Evolutionary conservation across 345 rosid genomes (phyloP).

Genomic region (Populus deltoides): DNA sequence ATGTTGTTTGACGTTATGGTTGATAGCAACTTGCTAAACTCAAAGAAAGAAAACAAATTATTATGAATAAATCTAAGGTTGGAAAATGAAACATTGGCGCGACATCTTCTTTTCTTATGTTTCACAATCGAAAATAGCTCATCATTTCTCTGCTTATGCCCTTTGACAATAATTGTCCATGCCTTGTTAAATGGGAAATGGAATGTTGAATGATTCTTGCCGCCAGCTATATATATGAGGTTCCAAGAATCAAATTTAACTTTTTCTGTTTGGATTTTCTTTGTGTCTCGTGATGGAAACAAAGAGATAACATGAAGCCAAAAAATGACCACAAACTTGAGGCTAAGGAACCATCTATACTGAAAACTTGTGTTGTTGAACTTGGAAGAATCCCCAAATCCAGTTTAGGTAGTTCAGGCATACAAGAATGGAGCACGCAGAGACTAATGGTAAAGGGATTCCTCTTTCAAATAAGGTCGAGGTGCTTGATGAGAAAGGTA

Average conservation of each 20-base stretch:
- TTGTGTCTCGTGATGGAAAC: neutral
- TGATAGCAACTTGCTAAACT: neutral
- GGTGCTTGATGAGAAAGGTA: conserved; percentile 11
- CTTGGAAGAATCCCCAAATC: no score
- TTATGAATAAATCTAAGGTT: neutral
- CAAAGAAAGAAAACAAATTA: no score
- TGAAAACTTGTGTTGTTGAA: no score
- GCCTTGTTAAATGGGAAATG: neutral
- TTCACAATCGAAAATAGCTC: neutral
- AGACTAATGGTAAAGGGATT: neutral
- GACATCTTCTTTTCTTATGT: neutral
- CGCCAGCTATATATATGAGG: neutral
- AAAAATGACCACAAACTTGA: neutral
- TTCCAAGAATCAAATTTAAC: neutral
- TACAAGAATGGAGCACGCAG: neutral
- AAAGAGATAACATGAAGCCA: no score
- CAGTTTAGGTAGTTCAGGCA: neutral
- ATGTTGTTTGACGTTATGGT: neutral
- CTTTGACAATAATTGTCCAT: neutral
- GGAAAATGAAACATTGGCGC: neutral
- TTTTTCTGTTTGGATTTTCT: neutral
- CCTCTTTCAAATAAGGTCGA: neutral
- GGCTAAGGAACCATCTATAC: neutral
- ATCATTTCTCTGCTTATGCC: neutral
- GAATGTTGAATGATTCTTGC: neutral